Evolutionary conservation across 176 grass and related monocot species (phyloP), one percentile per base, ranked within the genome.

Genomic region (Poa pratensis): DNA sequence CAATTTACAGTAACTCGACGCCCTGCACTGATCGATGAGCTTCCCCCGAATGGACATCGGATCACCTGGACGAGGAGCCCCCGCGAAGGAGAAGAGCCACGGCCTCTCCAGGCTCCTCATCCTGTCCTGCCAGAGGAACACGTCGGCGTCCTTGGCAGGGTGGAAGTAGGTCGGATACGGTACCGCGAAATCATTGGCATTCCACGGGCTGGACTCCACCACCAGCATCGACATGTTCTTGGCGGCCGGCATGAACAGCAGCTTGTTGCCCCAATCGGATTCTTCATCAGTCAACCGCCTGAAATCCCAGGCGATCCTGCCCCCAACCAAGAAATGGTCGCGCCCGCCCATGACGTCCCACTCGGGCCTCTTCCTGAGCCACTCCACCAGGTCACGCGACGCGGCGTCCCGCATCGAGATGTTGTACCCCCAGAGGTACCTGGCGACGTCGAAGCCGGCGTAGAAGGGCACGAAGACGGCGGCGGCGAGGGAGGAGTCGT

Each of bases 261-360:
- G 85, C 75, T 98, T 98, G 86, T 90, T 98, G 7, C 95, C 95
- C 95, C 95, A 98, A 85, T 95, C 95, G 2, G 84, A 75, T 46
- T 98, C 89, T 5, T 82, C 39, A 10, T 98, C 93, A 0, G 95
- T 83, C 75, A 98, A 63, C 19, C 96, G 82, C 73, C 96, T 94
- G 86, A 99, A 99, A 88, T 99, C 96, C 96, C 96, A 99, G 2
- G 96, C 93, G 14, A 99, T 99, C 83, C 96, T 95, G 0, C 96
- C 96, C 0, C 90, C 96, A 4, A 99, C 96, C 53, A 99, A 75
- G 84, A 99, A 99, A 84, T 99, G 96, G 75, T 99, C 96, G 40
- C 92, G 90, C 13, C 96, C 96, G 0, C 91, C 86, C 96, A 99
- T 99, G 60, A 99, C 91, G 53, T 63, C 70, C 96, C 96, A 99